Evolutionary conservation across 495 filamentous ascomycete genomes (phyloP), one percentile per base, ranked within the genome.

Genomic region (Aspergillus funiculosus): DNA sequence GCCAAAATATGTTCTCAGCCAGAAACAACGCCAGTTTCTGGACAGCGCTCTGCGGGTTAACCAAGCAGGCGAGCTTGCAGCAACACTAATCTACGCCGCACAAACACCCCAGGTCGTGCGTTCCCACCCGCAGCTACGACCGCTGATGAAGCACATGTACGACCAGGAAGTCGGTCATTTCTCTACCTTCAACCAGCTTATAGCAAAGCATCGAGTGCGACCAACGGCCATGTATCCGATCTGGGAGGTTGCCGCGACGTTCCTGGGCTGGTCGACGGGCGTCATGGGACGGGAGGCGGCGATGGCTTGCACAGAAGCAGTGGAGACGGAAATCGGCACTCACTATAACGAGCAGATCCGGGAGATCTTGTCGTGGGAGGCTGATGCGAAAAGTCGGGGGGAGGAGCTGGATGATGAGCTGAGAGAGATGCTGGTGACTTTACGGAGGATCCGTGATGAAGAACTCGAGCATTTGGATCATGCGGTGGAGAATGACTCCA

Each of bases 281-380:
- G 62, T 89, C n/a, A 74, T 97, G 74, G 89, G 94, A 0, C 78
- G 86, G 28, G 91, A 97, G 68, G 91, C 92, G 0, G 89, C 92
- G 3, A 98, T 98, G 92, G 92, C 94, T 17, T 98, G 92, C 60
- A 98, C 92, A 8, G 92, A 98, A 67, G 92, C 92, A 4, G 89
- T 98, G 21, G 92, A 98, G 71, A 98, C 94, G 21, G 92, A 97
- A 72, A 98, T 98, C 52, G 92, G 94, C 0, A 79, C 78, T 11
- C 92, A 98, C 64, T 98, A 98, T 61, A 98, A 98, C 62, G 82
- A 81, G 29, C 92, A 98, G 68, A 85, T 98, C 24, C 66, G 86
- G 37, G 72, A 75, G 28, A 69, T 98, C 57, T 57, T 97, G 21
- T 78, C 79, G 45, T 96, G 94, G 87, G 74, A 87, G 50, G 73